Evolutionary conservation across 73 alveolate species (phyloP).

Genomic region (Paramecium octaurelia): DNA sequence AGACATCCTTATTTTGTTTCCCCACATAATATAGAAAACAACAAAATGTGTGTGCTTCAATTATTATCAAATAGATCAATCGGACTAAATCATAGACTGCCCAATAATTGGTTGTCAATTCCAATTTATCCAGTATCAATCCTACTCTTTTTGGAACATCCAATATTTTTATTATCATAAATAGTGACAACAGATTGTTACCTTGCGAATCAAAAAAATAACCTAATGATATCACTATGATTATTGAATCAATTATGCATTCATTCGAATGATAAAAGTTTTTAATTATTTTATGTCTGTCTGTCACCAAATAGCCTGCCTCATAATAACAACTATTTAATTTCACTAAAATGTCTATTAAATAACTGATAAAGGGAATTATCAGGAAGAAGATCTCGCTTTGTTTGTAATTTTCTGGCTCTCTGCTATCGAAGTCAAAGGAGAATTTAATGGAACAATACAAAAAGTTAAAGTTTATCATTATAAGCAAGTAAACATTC

Average conservation of each 20-base stretch:
- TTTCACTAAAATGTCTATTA: not conserved
- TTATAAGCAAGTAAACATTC: constrained; percentile 8
- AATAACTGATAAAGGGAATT: constrained; percentile 7
- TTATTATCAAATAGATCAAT: not conserved
- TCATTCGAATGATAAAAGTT: not conserved
- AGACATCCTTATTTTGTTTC: not conserved
- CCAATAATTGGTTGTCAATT: not conserved
- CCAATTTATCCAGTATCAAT: not conserved
- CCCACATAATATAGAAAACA: constrained; percentile 6
- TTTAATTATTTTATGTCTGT: not conserved
- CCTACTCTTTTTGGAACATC: not conserved
- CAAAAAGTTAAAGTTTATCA: not conserved
- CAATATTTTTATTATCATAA: constrained; percentile 6
- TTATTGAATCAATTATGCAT: not conserved
- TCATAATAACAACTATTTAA: constrained; percentile 36
- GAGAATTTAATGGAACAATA: constrained; percentile 11
- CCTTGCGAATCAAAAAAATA: not conserved
- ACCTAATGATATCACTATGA: not conserved
- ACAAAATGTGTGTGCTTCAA: not conserved
- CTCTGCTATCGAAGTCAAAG: not conserved
- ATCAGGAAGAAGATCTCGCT: not conserved
- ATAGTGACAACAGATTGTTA: not conserved
- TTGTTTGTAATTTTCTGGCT: not conserved
- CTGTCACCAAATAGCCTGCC: not conserved
- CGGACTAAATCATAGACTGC: constrained; percentile 24